Percentiles rank a stretch among this genome's conserved stretches.
phyloP scores from a whole-genome alignment of 208 protist genomes.

The Trypanosoma avium region DNA sequence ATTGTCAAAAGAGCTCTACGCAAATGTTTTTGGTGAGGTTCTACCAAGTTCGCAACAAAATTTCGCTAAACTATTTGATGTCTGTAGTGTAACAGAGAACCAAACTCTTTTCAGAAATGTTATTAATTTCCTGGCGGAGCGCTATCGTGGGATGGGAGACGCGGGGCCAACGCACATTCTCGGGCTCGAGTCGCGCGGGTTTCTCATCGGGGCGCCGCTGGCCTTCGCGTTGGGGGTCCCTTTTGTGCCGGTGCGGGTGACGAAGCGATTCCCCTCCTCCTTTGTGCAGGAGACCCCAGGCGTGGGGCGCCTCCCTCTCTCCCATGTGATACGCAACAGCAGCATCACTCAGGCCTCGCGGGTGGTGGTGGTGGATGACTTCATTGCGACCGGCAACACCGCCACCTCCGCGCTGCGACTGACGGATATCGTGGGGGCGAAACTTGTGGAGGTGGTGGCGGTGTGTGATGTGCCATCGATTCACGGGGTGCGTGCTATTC shows the following conservation, averaged over 20 bases:
- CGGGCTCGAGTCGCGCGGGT: constrained; percentile 76
- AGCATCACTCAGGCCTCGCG: constrained; percentile 60
- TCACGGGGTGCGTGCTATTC: constrained; percentile 71
- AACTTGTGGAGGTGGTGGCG: constrained; percentile 64
- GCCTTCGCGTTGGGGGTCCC: constrained; percentile 72
- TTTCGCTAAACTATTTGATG: constrained; percentile 65
- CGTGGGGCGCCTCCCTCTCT: constrained; percentile 34
- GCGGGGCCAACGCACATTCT: constrained; percentile 71
- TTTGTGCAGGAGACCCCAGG: constrained; percentile 34
- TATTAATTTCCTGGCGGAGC: constrained; percentile 57
- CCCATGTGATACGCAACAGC: constrained; percentile 52
- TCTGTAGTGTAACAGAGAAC: constrained; percentile 79
- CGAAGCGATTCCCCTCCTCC: constrained; percentile 43
- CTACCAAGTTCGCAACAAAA: background rate
- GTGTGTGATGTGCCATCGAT: constrained; percentile 67
- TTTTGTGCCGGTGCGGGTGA: constrained; percentile 68
- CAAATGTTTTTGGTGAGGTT: constrained; percentile 18
- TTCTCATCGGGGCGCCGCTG: constrained; percentile 72
- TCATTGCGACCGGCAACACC: constrained; percentile 79
- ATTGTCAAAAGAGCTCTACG: constrained; percentile 18
- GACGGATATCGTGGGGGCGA: constrained; percentile 50
- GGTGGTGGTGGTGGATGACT: constrained; percentile 89
- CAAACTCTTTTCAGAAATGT: constrained; percentile 61
- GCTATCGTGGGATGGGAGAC: constrained; percentile 63
- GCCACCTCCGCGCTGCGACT: constrained; percentile 71